Conservation (phyloP, 805 yeast genomes). For the Lipomyces chichibuensis region DNA sequence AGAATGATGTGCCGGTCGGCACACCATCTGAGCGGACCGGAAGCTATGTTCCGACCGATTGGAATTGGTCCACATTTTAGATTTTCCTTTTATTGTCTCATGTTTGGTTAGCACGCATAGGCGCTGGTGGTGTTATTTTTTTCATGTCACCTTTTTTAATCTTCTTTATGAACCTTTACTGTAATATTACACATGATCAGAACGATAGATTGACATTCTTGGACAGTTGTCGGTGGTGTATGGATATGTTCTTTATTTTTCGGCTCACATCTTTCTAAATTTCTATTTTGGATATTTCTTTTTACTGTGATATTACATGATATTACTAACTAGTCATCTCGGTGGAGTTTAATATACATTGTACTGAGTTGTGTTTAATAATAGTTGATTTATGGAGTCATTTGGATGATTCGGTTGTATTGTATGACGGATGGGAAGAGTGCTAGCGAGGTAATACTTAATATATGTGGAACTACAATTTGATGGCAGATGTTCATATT, state of each 20-base stretch:
- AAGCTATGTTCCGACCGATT: slow-evolving; percentile 40
- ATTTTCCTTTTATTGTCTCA: neutral
- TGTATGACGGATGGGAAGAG: too few species aligned
- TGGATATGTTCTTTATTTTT: neutral
- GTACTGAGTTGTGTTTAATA: too few species aligned
- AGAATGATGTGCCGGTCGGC: slow-evolving; percentile 15
- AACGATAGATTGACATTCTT: neutral
- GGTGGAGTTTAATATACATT: neutral
- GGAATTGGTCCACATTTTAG: slow-evolving; percentile 40
- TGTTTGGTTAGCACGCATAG: neutral
- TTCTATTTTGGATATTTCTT: neutral
- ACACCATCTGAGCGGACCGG: slow-evolving; percentile 28
- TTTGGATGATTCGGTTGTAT: too few species aligned
- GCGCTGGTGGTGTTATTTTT: slow-evolving; percentile 3
- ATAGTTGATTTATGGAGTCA: too few species aligned
- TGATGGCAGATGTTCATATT: too few species aligned
- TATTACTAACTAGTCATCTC: neutral
- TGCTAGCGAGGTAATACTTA: too few species aligned
- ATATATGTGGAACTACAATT: too few species aligned
- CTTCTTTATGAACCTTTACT: neutral
- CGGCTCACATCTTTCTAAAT: neutral
- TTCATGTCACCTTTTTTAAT: neutral
- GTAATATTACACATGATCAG: neutral
- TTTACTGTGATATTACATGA: neutral
- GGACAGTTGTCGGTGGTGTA: neutral